Conservation (phyloP, 2,329 filamentous ascomycete species). For the Cladosporium austrohemisphaericum region DNA sequence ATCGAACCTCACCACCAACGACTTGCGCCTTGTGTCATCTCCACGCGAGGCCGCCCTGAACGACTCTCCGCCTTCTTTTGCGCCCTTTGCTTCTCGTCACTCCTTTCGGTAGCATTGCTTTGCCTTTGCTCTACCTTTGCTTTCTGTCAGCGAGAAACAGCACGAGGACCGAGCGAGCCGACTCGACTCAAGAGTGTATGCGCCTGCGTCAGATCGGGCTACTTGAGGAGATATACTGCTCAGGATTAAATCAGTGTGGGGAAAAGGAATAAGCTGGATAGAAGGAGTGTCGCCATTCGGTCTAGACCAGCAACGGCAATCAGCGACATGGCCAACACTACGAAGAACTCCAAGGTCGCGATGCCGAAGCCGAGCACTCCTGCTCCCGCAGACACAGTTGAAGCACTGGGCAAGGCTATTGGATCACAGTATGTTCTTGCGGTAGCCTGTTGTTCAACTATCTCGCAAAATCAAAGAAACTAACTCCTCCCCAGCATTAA, state of each 20-base stretch:
- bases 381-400: slow-evolving; percentile 42
- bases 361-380: slow-evolving; percentile 46
- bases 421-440: slow-evolving; percentile 51
- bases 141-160: slow-evolving; percentile 5
- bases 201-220: neutral
- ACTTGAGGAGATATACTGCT: too few species aligned
- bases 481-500: slow-evolving; percentile 46
- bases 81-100: slow-evolving; percentile 7
- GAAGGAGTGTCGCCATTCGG: neutral
- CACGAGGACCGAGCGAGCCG: slow-evolving; percentile 8
- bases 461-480: neutral
- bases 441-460: neutral
- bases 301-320: too few species aligned
- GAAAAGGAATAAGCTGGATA: neutral
- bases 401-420: slow-evolving; percentile 56
- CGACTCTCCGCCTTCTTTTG: neutral
- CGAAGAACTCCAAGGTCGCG: slow-evolving; percentile 54
- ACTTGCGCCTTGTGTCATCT: neutral
- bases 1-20: slow-evolving; percentile 3
- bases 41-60: neutral
- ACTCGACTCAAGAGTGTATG: neutral
- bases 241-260: too few species aligned
- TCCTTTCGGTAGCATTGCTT: slow-evolving; percentile 1
- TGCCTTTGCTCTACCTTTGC: slow-evolving; percentile 4
- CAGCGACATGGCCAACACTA: slow-evolving; percentile 56